Conservation (phyloP, 78 protist species). For the Trichosphaerium sp. region DNA sequence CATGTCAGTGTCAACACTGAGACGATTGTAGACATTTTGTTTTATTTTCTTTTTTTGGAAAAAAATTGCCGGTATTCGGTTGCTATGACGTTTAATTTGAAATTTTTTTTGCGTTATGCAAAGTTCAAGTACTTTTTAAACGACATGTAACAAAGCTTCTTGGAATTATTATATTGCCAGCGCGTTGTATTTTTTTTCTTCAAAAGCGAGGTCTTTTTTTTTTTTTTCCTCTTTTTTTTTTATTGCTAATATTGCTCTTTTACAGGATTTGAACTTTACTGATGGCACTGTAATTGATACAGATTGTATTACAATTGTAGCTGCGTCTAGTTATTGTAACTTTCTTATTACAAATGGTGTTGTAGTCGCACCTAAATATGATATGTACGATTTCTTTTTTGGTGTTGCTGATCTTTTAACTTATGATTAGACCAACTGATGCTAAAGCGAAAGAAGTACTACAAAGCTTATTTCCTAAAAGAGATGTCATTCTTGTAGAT, state of each 20-base stretch:
- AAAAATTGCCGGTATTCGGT: too few species aligned
- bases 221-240: too few species aligned
- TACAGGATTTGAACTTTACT: neutral
- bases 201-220: too few species aligned
- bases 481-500: neutral
- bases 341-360: conserved; percentile 5
- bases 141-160: too few species aligned
- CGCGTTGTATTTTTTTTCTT: too few species aligned
- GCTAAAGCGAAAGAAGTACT: neutral
- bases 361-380: conserved; percentile 1
- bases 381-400: neutral
- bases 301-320: neutral
- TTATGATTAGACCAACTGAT: neutral
- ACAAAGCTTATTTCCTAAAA: conserved; percentile 1
- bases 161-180: too few species aligned
- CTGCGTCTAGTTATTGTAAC: conserved; percentile 22
- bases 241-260: too few species aligned
- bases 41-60: too few species aligned
- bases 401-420: neutral
- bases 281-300: neutral
- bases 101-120: too few species aligned
- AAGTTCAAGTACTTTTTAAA: neutral
- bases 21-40: too few species aligned
- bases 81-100: too few species aligned
- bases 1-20: too few species aligned